These are phyloP conservation scores for Mycena galopus DNA, from an alignment of 768 basidiomycete genomes.

Conservation along the genomic window DNA sequence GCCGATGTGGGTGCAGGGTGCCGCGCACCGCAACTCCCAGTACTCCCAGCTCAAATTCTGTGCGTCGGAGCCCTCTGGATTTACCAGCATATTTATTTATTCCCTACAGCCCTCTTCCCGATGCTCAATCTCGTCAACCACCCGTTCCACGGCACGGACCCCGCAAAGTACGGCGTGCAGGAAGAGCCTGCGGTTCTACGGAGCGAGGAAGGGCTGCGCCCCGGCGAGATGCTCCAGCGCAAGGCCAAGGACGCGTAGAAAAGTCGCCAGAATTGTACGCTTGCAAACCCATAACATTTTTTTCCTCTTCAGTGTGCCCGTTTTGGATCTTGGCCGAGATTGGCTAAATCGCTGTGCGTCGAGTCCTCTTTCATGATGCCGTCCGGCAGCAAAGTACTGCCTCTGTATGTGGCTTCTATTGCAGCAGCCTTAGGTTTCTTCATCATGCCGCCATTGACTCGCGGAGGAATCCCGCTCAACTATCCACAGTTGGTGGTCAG, in stretches of 20 bases:
- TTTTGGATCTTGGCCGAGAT: no score
- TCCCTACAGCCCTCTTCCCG: constrained; percentile 31
- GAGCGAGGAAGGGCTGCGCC: constrained; percentile 28
- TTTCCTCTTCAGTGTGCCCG: not conserved
- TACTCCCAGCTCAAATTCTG: constrained; percentile 96
- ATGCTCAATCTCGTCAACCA: constrained; percentile 98
- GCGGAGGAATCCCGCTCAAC: no score
- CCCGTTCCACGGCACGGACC: constrained; percentile 86
- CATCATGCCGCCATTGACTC: no score
- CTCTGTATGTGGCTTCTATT: no score
- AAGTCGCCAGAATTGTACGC: constrained; percentile 13
- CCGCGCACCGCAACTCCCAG: constrained; percentile 89
- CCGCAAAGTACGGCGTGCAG: constrained; percentile 78
- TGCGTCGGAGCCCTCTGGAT: constrained; percentile 53
- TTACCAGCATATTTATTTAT: not conserved
- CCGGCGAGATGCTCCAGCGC: constrained; percentile 26
- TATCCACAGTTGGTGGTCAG: no score
- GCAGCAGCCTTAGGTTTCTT: no score
- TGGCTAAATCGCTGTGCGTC: not conserved
- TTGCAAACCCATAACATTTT: not conserved
- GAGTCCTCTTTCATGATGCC: not conserved
- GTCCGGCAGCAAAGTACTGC: not conserved
- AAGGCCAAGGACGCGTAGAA: constrained; percentile 4
- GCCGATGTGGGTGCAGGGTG: constrained; percentile 87
- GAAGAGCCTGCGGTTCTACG: constrained; percentile 36